Evolutionary conservation across 371 early-diverging fungal species (phyloP).

Genomic region (Lichtheimia ramosa): DNA sequence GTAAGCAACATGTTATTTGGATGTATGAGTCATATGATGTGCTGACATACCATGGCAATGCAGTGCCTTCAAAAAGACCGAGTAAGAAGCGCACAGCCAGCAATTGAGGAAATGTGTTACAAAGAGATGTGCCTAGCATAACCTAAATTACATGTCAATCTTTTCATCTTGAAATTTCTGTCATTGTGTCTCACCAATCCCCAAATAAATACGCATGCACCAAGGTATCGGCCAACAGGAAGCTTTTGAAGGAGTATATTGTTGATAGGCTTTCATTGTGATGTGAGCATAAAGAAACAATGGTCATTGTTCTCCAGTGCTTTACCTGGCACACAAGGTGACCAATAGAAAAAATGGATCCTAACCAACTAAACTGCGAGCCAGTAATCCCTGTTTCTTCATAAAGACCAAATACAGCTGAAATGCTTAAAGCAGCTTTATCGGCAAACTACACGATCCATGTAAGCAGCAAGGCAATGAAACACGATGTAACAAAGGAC

Average conservation of each 20-base stretch:
- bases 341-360: conserved; percentile 18
- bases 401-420: conserved; percentile 12
- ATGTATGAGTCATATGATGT: neutral
- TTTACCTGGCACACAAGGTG: conserved; percentile 14
- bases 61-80: conserved; percentile 22
- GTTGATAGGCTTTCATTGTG: conserved; percentile 18
- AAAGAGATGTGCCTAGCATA: conserved; percentile 13
- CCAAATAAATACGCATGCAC: conserved; percentile 16
- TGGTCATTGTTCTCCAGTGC: no score
- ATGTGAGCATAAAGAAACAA: no score
- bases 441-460: conserved; percentile 8
- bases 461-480: neutral
- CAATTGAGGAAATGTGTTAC: conserved; percentile 19
- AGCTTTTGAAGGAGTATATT: conserved; percentile 28
- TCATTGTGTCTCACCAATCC: conserved; percentile 9
- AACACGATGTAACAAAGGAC: neutral
- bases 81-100: conserved; percentile 26
- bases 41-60: conserved; percentile 18
- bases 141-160: conserved; percentile 1
- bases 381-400: conserved; percentile 11
- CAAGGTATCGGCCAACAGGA: conserved; percentile 26
- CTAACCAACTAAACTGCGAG: conserved; percentile 16
- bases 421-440: conserved; percentile 12
- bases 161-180: neutral
- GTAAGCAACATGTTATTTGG: neutral